Conservation (phyloP, 129 eudicot genomes). For the Escallonia herrerae region DNA sequence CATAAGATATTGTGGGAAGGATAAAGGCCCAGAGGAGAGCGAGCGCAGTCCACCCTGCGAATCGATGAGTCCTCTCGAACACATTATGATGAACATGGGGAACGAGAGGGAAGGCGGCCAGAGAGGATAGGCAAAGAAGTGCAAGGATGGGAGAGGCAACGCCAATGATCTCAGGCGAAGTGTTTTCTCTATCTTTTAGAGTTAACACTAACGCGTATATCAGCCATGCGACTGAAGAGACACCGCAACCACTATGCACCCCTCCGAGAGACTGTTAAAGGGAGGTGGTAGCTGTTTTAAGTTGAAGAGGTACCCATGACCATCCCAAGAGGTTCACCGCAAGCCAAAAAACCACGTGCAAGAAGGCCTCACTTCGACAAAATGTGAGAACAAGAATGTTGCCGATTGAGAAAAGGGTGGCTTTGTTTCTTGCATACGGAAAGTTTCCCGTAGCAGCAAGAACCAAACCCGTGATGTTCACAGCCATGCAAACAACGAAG, state of each 20-base stretch:
- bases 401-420: slow-evolving; percentile 53
- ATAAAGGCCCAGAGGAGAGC: slow-evolving; percentile 58
- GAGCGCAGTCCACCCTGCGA: slow-evolving; percentile 55
- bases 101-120: slow-evolving; percentile 66
- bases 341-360: slow-evolving; percentile 55
- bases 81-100: slow-evolving; percentile 77
- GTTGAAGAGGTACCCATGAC: slow-evolving; percentile 54
- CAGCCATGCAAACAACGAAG: slow-evolving; percentile 38
- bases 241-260: slow-evolving; percentile 67
- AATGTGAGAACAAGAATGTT: slow-evolving; percentile 53
- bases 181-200: slow-evolving; percentile 41
- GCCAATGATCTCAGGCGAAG: slow-evolving; percentile 40
- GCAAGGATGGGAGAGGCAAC: slow-evolving; percentile 46
- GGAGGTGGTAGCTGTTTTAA: slow-evolving; percentile 53
- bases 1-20: slow-evolving; percentile 38
- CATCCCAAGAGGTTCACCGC: slow-evolving; percentile 46
- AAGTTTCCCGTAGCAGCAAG: slow-evolving; percentile 52
- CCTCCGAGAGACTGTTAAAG: slow-evolving; percentile 69
- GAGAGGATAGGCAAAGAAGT: slow-evolving; percentile 40
- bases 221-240: slow-evolving; percentile 64
- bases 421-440: slow-evolving; percentile 40
- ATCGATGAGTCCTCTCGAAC: slow-evolving; percentile 64
- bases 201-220: slow-evolving; percentile 51
- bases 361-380: slow-evolving; percentile 64
- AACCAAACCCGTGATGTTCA: slow-evolving; percentile 41